These are phyloP conservation scores for Sporothrix luriei DNA, from an alignment of 2,329 filamentous ascomycete genomes.

Conservation along the genomic window DNA sequence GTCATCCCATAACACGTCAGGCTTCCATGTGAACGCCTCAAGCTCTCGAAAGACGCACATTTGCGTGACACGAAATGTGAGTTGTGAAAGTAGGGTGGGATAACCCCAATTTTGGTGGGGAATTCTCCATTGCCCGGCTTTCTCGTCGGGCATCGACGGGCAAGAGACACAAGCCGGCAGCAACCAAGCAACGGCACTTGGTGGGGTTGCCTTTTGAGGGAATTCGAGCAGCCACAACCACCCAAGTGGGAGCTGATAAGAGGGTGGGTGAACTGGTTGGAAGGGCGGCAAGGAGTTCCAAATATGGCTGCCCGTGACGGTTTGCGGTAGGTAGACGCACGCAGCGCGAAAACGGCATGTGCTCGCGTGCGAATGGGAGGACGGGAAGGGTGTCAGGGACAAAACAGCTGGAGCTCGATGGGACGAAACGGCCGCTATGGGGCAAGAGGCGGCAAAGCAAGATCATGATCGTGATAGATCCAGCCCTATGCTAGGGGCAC, in stretches of 20 bases:
- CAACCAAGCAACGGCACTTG: not conserved
- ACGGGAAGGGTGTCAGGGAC: not conserved
- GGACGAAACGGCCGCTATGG: not conserved
- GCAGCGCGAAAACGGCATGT: constrained; percentile 11
- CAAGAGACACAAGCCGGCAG: not conserved
- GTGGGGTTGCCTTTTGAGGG: not conserved
- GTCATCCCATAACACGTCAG: not conserved
- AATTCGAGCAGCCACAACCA: not conserved
- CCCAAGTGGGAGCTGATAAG: not conserved
- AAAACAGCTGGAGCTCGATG: not conserved
- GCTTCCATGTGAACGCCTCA: not conserved
- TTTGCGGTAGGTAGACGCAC: constrained; percentile 17
- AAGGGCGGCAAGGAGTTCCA: not conserved
- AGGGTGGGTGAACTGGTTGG: constrained; percentile 1
- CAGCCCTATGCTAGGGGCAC: not conserved
- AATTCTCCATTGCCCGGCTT: not conserved
- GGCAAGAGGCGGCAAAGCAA: not conserved
- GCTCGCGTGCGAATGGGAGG: constrained; percentile 7
- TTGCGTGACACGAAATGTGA: constrained; percentile 9
- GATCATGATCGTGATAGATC: not conserved
- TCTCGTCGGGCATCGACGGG: constrained; percentile 13
- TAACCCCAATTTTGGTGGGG: constrained; percentile 10
- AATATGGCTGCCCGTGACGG: not conserved
- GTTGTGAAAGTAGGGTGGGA: constrained; percentile 13
- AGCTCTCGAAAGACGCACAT: not conserved